Evolutionary conservation across 1,284 basidiomycete species (phyloP), one percentile per base, ranked within the genome.

Genomic region (Tetrapyrgos nigripes): DNA sequence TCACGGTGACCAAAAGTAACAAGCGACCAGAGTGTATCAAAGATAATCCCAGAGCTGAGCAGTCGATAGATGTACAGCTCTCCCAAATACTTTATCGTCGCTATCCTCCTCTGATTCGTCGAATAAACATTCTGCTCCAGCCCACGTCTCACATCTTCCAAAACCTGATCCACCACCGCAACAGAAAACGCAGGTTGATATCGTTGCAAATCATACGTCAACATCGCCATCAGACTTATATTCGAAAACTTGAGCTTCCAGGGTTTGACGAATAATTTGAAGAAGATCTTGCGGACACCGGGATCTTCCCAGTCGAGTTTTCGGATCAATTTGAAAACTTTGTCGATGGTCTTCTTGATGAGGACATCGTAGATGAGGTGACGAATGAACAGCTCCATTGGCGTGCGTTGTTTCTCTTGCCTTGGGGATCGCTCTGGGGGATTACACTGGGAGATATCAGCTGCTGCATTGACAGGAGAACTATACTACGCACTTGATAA

Each of bases 31-130:
- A 99, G 78, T 0, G 90, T 92, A 69, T 99, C 96, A 62, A 99
- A 97, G 40, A 99, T 83, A 68, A 98, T 88, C 3, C 88, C 82
- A 6, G 94, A 95, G 66, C 91, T 92, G 67, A 99, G 79, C 24
- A 98, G 81, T n/a, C 97, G 87, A 72, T 97, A 98, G 73, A 97
- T 98, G 75, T 98, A 99, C 49, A 99, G 78, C 76, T 99, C 97
- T 49, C 97, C 97, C 2, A 99, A 84, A 73, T 96, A 98, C 73
- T 96, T 97, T 66, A 96, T 84, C 0, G 92, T 91, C 0, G 97
- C 91, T 45, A 99, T 83, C 54, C 97, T 83, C 62, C 94, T 87
- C 79, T 99, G 97, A 70, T 98, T 98, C 64, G 91, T 90, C 74
- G 90, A 96, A 80, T 98, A 99, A 35, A 94, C 81, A 72, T 99